Conservation (phyloP, 2,329 filamentous ascomycete genomes). For the Phoma herbarum region DNA sequence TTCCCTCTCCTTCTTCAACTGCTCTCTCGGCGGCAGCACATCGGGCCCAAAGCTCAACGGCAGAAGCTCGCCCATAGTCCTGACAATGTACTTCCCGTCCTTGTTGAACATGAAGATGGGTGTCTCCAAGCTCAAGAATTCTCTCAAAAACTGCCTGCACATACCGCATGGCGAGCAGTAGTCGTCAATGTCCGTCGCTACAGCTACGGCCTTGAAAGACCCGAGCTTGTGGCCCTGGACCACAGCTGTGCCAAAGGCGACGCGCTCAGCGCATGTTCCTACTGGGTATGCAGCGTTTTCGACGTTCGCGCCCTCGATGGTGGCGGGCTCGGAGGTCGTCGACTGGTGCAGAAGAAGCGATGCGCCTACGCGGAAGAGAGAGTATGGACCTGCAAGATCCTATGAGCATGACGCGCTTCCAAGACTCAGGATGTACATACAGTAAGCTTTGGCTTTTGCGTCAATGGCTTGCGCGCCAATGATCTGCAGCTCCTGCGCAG, state of each 20-base stretch:
- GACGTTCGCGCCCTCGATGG: slow-evolving; percentile 74
- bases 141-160: slow-evolving; percentile 81
- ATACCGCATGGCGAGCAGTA: slow-evolving; percentile 80
- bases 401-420: slow-evolving; percentile 2
- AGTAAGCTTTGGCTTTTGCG: slow-evolving; percentile 84
- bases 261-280: slow-evolving; percentile 92
- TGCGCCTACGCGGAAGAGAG: slow-evolving; percentile 88
- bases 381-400: slow-evolving; percentile 74
- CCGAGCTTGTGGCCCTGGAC: slow-evolving; percentile 58
- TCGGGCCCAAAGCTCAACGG: slow-evolving; percentile 65
- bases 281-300: slow-evolving; percentile 95
- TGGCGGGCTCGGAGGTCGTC: slow-evolving; percentile 48
- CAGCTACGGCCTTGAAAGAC: slow-evolving; percentile 74
- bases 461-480: slow-evolving; percentile 70
- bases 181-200: slow-evolving; percentile 76
- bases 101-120: slow-evolving; percentile 95
- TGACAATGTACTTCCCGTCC: slow-evolving; percentile 74
- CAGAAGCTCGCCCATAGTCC: slow-evolving; percentile 70
- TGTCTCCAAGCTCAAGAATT: slow-evolving; percentile 60
- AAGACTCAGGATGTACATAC: slow-evolving; percentile 56
- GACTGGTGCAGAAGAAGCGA: slow-evolving; percentile 67
- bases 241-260: slow-evolving; percentile 82
- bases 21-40: slow-evolving; percentile 52
- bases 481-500: slow-evolving; percentile 68
- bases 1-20: slow-evolving; percentile 40